phyloP scores from a whole-genome alignment of 2,329 filamentous ascomycete species.

The Magnaporthiopsis poae region DNA sequence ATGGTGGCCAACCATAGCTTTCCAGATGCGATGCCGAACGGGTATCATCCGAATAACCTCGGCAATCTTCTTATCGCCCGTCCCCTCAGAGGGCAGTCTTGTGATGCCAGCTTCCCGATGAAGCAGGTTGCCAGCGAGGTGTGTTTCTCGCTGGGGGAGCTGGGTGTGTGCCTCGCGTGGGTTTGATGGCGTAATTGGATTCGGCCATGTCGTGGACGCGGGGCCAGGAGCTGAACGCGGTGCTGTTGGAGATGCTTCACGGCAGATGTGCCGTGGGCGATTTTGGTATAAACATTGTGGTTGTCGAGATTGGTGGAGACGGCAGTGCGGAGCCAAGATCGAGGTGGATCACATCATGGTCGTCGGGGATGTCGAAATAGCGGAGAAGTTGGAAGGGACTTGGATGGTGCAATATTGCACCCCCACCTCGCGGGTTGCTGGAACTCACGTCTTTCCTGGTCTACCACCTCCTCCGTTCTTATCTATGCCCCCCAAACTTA shows the following conservation, averaged over 20 bases:
- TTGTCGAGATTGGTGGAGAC: not conserved
- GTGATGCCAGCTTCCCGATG: not conserved
- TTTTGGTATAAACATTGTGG: not conserved
- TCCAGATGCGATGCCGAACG: not conserved
- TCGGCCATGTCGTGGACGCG: not conserved
- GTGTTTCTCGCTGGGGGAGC: not conserved
- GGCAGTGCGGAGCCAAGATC: not conserved
- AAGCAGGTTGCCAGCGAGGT: not conserved
- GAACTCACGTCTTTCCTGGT: not conserved
- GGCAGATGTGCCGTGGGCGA: not conserved
- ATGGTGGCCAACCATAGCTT: not conserved
- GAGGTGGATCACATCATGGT: constrained; percentile 4
- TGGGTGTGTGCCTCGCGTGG: not conserved
- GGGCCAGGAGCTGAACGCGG: not conserved
- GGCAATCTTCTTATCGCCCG: not conserved
- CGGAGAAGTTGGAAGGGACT: not conserved
- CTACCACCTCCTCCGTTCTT: not conserved
- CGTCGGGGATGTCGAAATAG: constrained; percentile 4
- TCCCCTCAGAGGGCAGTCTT: not conserved
- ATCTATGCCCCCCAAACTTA: no score
- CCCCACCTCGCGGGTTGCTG: not conserved
- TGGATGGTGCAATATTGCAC: not conserved
- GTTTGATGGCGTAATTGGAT: not conserved
- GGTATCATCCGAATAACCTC: not conserved
- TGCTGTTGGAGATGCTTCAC: not conserved